Evolutionary conservation across 345 rosid genomes (phyloP), one percentile per base, ranked within the genome.

Genomic region (Cardamine chenopodiifolia): DNA sequence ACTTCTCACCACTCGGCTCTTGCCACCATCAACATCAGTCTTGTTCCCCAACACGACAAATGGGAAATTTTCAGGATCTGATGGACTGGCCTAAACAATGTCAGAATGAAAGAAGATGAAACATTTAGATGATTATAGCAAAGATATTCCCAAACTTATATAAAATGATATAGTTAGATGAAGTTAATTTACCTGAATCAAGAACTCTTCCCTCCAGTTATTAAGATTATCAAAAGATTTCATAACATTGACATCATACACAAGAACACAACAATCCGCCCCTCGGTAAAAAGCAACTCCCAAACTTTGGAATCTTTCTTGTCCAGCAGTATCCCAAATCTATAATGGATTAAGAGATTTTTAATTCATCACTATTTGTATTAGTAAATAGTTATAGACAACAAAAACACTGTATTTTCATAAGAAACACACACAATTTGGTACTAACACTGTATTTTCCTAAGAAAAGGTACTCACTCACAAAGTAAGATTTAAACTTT

Each of bases 251-350:
- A 91, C 97, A 85, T 91, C 95, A 61, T 91, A 71, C 18, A 89
- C 95, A 60, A 91, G 97, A 72, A 91, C 97, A 74, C 97, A 91
- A 57, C 97, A 89, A 74, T 91, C 97, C 1, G 97, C 97, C 17
- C 97, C 95, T 54, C 97, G 78, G 71, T 91, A 91, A 65, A 91
- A 91, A 5, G 97, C 95, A 11, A 91, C 97, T 49, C 93, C 97
- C 7, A 91, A 88, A 66, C 97, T 91, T 64, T 91, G 97, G 62
- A 91, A 91, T 57, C 97, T 84, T 65, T 91, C 97, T 81, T 91
- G 97, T 13, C 97, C 95, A 7, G 97, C 93, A 19, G 97, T 91
- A 78, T 91, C 97, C 97, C 97, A 91, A 73, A 91, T 87, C 97
- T 73, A 2, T 17, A 57, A 32, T 32, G 7, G 0, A 45, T 45